Percentiles rank a stretch among this genome's conserved stretches.
These are phyloP conservation scores for Penicillium paradoxum DNA, from an alignment of 495 filamentous ascomycete genomes.

Conservation along the genomic window DNA sequence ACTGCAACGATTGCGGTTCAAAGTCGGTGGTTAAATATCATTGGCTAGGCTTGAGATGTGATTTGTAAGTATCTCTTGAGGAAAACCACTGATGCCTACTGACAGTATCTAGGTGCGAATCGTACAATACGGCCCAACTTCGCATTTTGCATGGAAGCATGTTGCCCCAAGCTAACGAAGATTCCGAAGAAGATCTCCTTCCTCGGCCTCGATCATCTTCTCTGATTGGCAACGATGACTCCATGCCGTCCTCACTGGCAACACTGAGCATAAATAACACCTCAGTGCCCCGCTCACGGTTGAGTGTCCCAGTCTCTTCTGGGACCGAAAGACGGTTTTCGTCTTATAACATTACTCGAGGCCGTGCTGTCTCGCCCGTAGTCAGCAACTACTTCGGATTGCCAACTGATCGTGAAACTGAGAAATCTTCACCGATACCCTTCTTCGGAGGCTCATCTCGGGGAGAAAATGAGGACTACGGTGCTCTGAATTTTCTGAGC, in stretches of 20 bases:
- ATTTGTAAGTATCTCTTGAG: constrained; percentile 44
- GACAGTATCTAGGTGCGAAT: constrained; percentile 53
- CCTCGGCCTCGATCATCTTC: constrained; percentile 30
- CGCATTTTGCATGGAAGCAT: constrained; percentile 49
- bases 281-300: constrained; percentile 24
- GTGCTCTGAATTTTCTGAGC: constrained; percentile 54
- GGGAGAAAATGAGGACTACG: constrained; percentile 47
- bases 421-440: constrained; percentile 31
- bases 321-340: constrained; percentile 26
- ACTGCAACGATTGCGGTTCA: constrained; percentile 91
- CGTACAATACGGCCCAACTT: constrained; percentile 78
- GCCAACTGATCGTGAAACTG: constrained; percentile 31
- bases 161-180: constrained; percentile 22
- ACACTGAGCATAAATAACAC: constrained; percentile 32
- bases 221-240: constrained; percentile 21
- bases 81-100: constrained; percentile 5
- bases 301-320: constrained; percentile 23
- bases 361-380: constrained; percentile 35
- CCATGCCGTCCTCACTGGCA: constrained; percentile 20
- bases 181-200: constrained; percentile 10
- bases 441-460: constrained; percentile 32
- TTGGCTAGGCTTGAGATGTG: constrained; percentile 91
- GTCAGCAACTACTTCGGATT: constrained; percentile 46
- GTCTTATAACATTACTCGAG: constrained; percentile 38
- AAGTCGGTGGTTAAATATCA: constrained; percentile 84